Percentiles rank a stretch among this genome's conserved stretches.
Conservation (phyloP, 164 flowering plant genomes). For the Cinnamomum micranthum region DNA sequence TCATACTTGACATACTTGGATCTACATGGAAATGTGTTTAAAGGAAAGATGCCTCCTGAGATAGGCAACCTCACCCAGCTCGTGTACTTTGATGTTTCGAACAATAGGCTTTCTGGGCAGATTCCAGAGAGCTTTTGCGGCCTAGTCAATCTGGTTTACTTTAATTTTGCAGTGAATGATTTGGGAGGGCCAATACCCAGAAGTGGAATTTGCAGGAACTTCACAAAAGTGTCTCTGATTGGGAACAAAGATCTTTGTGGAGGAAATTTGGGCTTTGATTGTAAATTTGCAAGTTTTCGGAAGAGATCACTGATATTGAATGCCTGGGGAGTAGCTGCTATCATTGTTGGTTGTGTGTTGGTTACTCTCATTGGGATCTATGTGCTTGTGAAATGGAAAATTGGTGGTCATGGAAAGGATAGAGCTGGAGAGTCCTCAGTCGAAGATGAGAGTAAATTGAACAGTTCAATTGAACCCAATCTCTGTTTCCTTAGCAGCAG, state of each 20-base stretch:
- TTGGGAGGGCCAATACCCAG: constrained; percentile 57
- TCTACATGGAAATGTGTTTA: constrained; percentile 52
- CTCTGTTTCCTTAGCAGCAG: constrained; percentile 57
- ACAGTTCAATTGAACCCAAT: constrained; percentile 36
- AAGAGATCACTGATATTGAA: constrained; percentile 22
- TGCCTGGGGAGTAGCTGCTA: constrained; percentile 40
- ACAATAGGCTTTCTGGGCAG: constrained; percentile 47
- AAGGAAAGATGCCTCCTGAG: constrained; percentile 51
- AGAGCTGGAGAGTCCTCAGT: constrained; percentile 19
- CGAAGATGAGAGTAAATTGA: constrained; percentile 41
- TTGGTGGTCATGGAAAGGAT: constrained; percentile 13
- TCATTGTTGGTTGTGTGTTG: constrained; percentile 29
- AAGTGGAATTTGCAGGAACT: constrained; percentile 48
- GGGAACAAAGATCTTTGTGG: constrained; percentile 52
- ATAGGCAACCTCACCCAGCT: constrained; percentile 61
- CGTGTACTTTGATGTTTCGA: constrained; percentile 50
- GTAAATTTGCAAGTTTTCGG: constrained; percentile 24
- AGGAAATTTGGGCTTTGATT: constrained; percentile 20
- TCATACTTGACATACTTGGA: constrained; percentile 59
- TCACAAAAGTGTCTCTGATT: constrained; percentile 31
- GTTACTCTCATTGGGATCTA: constrained; percentile 26
- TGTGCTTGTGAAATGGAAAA: constrained; percentile 29
- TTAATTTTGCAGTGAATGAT: constrained; percentile 47
- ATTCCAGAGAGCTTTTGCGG: constrained; percentile 54
- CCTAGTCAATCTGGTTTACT: constrained; percentile 29